These are phyloP conservation scores for Nyctanthes arbortristis DNA, from an alignment of 257 asterid species.

Conservation along the genomic window DNA sequence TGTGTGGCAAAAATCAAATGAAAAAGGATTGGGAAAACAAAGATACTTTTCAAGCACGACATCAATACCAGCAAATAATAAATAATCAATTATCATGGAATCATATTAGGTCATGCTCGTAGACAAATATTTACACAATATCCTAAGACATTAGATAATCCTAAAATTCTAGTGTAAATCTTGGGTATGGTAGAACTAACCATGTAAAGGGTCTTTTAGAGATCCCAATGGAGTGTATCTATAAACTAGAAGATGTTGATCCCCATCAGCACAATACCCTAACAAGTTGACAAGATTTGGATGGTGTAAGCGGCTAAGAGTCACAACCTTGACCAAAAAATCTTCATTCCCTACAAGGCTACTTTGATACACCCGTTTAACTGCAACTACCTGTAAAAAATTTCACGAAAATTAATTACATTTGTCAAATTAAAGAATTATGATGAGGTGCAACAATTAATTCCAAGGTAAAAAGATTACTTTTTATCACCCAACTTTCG, in stretches of 20 bases:
- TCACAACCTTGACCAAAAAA: slow-evolving; percentile 95
- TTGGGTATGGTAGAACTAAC: slow-evolving; percentile 40
- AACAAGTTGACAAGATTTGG: slow-evolving; percentile 92
- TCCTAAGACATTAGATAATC: too few species aligned
- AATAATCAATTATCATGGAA: too few species aligned
- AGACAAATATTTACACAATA: too few species aligned
- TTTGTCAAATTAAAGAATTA: not conserved
- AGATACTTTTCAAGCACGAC: not conserved
- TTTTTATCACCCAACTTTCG: not conserved
- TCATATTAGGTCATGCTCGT: too few species aligned
- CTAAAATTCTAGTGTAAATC: slow-evolving; percentile 14
- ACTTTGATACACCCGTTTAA: slow-evolving; percentile 87
- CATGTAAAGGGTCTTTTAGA: slow-evolving; percentile 96
- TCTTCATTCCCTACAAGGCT: slow-evolving; percentile 98
- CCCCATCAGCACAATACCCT: slow-evolving; percentile 99
- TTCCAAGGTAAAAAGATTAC: not conserved
- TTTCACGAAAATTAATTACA: slow-evolving; percentile 6
- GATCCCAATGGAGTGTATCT: slow-evolving; percentile 97
- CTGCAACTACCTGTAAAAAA: slow-evolving; percentile 79
- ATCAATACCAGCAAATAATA: too few species aligned
- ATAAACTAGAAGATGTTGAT: slow-evolving; percentile 93
- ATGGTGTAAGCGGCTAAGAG: slow-evolving; percentile 96
- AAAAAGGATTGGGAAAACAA: not conserved
- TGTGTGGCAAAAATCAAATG: not conserved
- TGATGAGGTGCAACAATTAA: not conserved